A percentile compares a stretch with the other conserved stretches of the same genome.
phyloP scores from a whole-genome alignment of 441 rosid genomes.

The Bruguiera hainesii region DNA sequence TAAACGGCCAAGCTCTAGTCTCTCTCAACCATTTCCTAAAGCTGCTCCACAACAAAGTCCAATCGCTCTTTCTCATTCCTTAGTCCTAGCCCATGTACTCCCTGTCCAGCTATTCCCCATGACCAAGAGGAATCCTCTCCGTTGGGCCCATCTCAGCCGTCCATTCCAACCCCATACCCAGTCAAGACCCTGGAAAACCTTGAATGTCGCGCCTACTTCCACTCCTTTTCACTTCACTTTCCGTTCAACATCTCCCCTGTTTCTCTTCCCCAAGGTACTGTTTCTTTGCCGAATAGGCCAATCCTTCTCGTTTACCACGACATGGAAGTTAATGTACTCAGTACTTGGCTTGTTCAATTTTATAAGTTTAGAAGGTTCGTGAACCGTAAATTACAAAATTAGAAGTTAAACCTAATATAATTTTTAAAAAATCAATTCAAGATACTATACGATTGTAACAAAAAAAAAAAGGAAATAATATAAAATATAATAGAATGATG shows the following conservation, averaged over 20 bases:
- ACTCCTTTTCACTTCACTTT: constrained; percentile 58
- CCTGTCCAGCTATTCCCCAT: constrained; percentile 23
- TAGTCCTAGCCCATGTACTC: constrained; percentile 20
- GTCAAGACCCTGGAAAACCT: constrained; percentile 66
- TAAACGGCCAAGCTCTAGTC: constrained; percentile 27
- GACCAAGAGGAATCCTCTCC: constrained; percentile 17
- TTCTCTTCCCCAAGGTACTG: constrained; percentile 27
- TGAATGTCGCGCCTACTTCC: constrained; percentile 53
- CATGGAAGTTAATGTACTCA: constrained; percentile 33
- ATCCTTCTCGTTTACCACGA: constrained; percentile 84
- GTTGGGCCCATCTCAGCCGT: constrained; percentile 54
- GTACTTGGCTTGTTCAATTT: too few species aligned
- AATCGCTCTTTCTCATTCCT: constrained; percentile 13
- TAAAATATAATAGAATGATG: too few species aligned
- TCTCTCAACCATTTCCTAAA: constrained; percentile 32
- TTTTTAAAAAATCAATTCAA: too few species aligned
- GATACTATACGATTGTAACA: too few species aligned
- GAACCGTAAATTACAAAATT: too few species aligned
- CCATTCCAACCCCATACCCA: constrained; percentile 67
- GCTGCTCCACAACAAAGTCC: constrained; percentile 15
- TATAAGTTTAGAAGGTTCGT: too few species aligned
- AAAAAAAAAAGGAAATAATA: too few species aligned
- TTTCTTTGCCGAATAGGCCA: constrained; percentile 38
- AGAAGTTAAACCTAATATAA: too few species aligned
- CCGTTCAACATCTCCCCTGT: constrained; percentile 59